These are phyloP conservation scores for Chrysoporthe puriensis DNA, from an alignment of 2,329 filamentous ascomycete species.

Conservation along the genomic window DNA sequence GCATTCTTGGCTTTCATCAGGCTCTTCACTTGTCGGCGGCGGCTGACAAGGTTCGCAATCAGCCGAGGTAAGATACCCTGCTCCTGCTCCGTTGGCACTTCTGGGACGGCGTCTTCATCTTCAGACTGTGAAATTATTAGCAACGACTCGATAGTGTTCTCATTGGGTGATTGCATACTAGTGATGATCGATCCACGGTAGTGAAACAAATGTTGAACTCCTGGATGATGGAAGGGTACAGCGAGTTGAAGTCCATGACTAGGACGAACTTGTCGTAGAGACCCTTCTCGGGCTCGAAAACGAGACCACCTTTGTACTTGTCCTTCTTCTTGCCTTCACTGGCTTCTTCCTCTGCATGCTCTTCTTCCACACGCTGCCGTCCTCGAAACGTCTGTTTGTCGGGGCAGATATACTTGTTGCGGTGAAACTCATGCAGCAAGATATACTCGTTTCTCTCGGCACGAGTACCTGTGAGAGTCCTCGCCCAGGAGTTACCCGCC, in stretches of 20 bases:
- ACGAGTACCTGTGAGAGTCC: conserved; percentile 91
- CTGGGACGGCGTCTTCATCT: conserved; percentile 86
- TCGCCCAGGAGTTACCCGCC: conserved; percentile 97
- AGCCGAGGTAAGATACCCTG: conserved; percentile 87
- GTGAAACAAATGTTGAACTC: conserved; percentile 99
- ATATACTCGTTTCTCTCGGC: conserved; percentile 99
- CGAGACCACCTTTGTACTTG: conserved; percentile 97
- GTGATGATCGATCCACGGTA: conserved; percentile 78
- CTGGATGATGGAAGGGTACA: conserved; percentile 98
- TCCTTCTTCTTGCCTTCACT: conserved; percentile 93
- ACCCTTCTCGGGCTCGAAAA: conserved; percentile 97
- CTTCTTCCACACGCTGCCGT: conserved; percentile 73
- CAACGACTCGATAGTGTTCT: not conserved
- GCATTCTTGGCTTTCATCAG: conserved; percentile 95
- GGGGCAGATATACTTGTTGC: conserved; percentile 96
- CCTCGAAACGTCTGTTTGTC: conserved; percentile 87
- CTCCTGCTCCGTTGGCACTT: conserved; percentile 77
- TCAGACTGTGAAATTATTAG: conserved; percentile 58
- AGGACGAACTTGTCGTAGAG: conserved; percentile 98
- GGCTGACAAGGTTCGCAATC: conserved; percentile 87
- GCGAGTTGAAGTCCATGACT: conserved; percentile 99
- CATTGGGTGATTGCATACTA: conserved; percentile 55
- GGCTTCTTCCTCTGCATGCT: conserved; percentile 68
- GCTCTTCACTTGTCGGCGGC: conserved; percentile 89
- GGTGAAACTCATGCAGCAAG: conserved; percentile 93